These are phyloP conservation scores for Vigna mungo DNA, from an alignment of 306 rosid species.

Conservation along the genomic window DNA sequence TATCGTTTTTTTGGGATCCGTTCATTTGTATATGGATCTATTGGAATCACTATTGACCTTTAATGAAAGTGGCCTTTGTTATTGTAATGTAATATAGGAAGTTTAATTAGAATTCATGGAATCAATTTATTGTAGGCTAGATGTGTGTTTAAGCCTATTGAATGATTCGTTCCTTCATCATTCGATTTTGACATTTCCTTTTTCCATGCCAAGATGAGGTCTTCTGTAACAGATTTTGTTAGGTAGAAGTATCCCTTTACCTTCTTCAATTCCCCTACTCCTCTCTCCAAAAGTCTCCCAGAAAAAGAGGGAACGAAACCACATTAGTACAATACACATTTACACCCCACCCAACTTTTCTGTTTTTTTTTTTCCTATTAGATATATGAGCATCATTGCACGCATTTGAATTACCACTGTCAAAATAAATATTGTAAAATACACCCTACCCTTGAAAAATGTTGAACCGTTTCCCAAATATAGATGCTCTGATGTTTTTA, in stretches of 20 bases:
- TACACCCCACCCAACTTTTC: background rate
- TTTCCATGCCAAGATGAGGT: conserved; percentile 39
- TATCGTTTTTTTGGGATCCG: conserved; percentile 46
- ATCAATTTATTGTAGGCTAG: conserved; percentile 49
- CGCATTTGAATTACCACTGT: background rate
- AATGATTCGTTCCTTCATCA: conserved; percentile 57
- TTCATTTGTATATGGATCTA: conserved; percentile 55
- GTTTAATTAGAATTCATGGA: conserved; percentile 55
- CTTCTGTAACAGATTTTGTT: conserved; percentile 27
- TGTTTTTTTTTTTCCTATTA: background rate
- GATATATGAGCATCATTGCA: background rate
- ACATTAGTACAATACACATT: background rate
- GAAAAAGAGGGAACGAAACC: background rate
- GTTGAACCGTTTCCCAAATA: background rate
- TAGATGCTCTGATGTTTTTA: background rate
- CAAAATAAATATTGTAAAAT: background rate
- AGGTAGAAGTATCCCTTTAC: background rate
- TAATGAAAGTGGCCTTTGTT: conserved; percentile 48
- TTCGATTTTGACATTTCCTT: conserved; percentile 47
- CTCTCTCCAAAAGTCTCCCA: background rate
- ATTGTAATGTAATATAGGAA: conserved; percentile 65
- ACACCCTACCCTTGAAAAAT: background rate
- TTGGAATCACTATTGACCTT: conserved; percentile 58
- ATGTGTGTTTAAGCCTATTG: conserved; percentile 47
- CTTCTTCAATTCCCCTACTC: background rate